These are phyloP conservation scores for Alloteropsis semialata DNA, from an alignment of 176 grass and related monocot genomes.

Conservation along the genomic window DNA sequence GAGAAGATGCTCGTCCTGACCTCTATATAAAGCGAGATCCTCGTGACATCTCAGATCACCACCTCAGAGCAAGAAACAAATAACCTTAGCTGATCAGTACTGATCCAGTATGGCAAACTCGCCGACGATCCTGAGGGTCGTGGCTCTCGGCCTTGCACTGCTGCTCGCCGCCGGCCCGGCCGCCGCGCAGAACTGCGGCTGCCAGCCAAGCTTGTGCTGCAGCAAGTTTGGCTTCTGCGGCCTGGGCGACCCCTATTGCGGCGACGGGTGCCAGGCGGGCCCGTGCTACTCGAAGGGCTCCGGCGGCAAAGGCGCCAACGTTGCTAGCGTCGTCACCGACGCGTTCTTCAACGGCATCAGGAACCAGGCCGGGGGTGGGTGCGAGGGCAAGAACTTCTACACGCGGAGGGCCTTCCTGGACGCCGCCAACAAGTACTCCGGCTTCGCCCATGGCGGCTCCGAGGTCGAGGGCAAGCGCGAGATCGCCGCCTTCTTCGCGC, in stretches of 20 bases:
- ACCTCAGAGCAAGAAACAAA: not conserved
- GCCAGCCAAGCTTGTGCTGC: constrained; percentile 39
- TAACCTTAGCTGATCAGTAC: not conserved
- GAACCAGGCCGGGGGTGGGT: constrained; percentile 32
- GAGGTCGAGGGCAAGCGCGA: constrained; percentile 60
- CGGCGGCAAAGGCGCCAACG: not conserved
- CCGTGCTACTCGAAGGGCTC: constrained; percentile 32
- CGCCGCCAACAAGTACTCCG: constrained; percentile 7
- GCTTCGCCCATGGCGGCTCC: constrained; percentile 37
- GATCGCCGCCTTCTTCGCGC: constrained; percentile 75
- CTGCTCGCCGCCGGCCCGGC: not conserved
- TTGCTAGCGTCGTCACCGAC: constrained; percentile 10
- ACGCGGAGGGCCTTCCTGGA: constrained; percentile 48
- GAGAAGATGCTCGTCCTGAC: not conserved
- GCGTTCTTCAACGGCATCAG: constrained; percentile 55
- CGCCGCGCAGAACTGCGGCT: constrained; percentile 40
- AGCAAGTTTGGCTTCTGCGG: constrained; percentile 45
- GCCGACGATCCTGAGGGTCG: not conserved
- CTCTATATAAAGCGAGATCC: not conserved
- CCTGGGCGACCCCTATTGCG: constrained; percentile 20
- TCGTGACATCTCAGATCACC: not conserved
- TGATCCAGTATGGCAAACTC: not conserved
- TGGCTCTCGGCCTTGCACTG: constrained; percentile 9
- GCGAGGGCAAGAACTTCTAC: constrained; percentile 64
- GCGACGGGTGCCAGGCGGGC: constrained; percentile 26